A percentile compares a stretch with the other conserved stretches of the same genome.
These are phyloP conservation scores for Phialemonium atrogriseum DNA, from an alignment of 2,329 filamentous ascomycete species.

Conservation along the genomic window DNA sequence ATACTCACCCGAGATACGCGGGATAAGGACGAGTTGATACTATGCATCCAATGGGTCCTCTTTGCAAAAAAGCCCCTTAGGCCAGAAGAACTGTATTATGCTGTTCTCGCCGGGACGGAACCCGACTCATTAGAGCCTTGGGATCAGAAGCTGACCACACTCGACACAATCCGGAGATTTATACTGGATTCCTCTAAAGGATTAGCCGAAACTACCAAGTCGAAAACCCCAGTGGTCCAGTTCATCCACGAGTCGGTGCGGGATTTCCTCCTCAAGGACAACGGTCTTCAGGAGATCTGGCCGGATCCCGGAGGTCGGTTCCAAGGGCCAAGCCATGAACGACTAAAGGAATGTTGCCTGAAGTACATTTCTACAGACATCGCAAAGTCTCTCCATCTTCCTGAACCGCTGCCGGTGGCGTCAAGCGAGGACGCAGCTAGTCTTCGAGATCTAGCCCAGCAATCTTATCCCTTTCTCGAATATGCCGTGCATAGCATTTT, in stretches of 20 bases:
- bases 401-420: background rate
- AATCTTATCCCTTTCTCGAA: background rate
- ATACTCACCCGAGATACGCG: conserved; percentile 36
- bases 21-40: conserved; percentile 27
- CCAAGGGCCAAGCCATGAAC: background rate
- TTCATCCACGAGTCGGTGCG: conserved; percentile 14
- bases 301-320: no score
- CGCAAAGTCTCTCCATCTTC: background rate
- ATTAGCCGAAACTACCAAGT: conserved; percentile 7
- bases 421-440: background rate
- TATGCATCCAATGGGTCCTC: conserved; percentile 45
- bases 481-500: background rate
- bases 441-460: background rate
- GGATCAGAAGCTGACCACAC: background rate
- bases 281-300: background rate
- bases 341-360: background rate
- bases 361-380: background rate
- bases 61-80: conserved; percentile 34
- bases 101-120: conserved; percentile 3
- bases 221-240: conserved; percentile 3
- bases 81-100: conserved; percentile 10
- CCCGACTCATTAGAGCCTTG: background rate
- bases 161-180: conserved; percentile 4
- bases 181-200: conserved; percentile 10
- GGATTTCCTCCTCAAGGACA: background rate